Evolutionary conservation across 2,329 filamentous ascomycete genomes (phyloP).

Genomic region (Penicillium freii): DNA sequence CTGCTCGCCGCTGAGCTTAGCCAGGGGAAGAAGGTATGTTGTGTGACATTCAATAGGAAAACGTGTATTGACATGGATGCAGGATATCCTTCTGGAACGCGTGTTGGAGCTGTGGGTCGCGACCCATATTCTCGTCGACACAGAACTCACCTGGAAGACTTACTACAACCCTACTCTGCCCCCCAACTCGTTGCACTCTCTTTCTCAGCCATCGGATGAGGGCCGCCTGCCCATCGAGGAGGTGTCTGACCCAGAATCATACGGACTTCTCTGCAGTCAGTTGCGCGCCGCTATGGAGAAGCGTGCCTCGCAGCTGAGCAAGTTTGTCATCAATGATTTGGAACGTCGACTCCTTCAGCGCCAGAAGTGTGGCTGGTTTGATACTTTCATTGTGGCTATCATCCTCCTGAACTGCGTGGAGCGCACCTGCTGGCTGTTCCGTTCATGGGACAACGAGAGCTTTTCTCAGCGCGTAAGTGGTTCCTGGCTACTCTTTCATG

Average conservation of each 20-base stretch:
- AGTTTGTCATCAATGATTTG: constrained; percentile 58
- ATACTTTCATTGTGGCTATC: constrained; percentile 60
- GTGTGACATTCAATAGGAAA: background rate
- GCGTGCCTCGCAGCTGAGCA: constrained; percentile 52
- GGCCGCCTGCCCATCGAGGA: constrained; percentile 42
- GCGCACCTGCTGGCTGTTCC: constrained; percentile 59
- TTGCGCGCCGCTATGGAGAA: constrained; percentile 56
- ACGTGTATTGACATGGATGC: background rate
- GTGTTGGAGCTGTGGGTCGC: constrained; percentile 57
- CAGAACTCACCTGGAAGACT: constrained; percentile 49
- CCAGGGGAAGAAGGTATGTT: constrained; percentile 39
- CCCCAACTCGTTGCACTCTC: constrained; percentile 36
- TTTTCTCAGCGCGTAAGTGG: constrained; percentile 36
- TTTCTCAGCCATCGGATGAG: constrained; percentile 41
- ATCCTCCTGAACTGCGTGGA: constrained; percentile 60
- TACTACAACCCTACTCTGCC: constrained; percentile 48
- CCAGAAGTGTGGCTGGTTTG: constrained; percentile 56
- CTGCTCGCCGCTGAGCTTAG: constrained; percentile 39
- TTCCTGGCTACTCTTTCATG: background rate
- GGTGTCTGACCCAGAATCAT: constrained; percentile 44
- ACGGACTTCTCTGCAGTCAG: constrained; percentile 53
- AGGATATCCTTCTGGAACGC: constrained; percentile 41
- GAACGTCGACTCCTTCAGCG: constrained; percentile 60
- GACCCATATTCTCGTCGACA: constrained; percentile 55
- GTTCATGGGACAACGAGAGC: constrained; percentile 49